Evolutionary conservation across 2,329 filamentous ascomycete genomes (phyloP), one percentile per base, ranked within the genome.

Genomic region (Penicillium freii): DNA sequence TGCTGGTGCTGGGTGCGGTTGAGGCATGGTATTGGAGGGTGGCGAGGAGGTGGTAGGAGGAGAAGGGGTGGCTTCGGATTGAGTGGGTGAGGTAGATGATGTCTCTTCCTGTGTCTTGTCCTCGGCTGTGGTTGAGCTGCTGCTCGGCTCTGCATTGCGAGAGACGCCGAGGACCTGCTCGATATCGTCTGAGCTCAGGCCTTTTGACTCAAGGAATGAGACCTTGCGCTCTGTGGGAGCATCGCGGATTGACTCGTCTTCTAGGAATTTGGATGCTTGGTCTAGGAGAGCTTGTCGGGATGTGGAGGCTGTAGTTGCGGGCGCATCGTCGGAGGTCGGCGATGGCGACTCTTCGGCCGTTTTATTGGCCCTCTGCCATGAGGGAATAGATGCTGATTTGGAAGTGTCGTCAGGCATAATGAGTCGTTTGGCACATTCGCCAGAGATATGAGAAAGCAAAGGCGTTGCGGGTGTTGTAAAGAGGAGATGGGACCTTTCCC

Each of bases 151-250:
- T 13, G 62, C 49, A 45, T 74, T 76, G 59, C 67, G 69, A 52
- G 72, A 71, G 45, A 73, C 60, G 31, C 72, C 78, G 61, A 96
- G 75, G 8, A 96, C 78, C 49, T 79, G 77, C 63, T 90, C 78
- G 59, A 96, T 90, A 60, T 93, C 86, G 33, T 82, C 79, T 5
- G 82, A 77, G 4, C 76, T 77, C 8, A 96, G 77, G 4, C 90
- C 90, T 72, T 97, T 97, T 50, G 84, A 84, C 68, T 87, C 82
- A 1, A 97, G 77, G 65, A 96, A 96, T 8, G 84, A 82, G 21
- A 83, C 79, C 77, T 96, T 96, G 74, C 86, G 87, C 55, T 90
- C 87, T 44, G 81, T 80, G 0, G 88, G 80, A 34, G 88, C 85
- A 73, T 87, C 78, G 57, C 83, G 85, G 56, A 96, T 89, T 21